Conservation (phyloP, 805 yeast species). For the Saccharomycopsis olivae region DNA sequence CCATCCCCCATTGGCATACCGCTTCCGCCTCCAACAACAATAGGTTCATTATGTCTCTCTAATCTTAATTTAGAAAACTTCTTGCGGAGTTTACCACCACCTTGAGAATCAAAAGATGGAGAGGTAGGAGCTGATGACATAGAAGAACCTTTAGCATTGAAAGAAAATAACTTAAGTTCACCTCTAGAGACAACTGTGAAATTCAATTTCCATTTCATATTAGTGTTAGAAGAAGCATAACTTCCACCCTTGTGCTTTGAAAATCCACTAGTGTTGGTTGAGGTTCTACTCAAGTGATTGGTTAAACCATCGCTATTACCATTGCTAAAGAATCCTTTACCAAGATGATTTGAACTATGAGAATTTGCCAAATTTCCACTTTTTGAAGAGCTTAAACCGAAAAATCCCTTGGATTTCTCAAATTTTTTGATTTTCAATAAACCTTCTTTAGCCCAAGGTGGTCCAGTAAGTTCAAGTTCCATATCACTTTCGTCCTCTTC, state of each 20-base stretch:
- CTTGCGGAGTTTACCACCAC: constrained; percentile 11
- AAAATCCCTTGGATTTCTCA: constrained; percentile 14
- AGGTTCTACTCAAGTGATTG: constrained; percentile 4
- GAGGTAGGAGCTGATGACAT: constrained; percentile 18
- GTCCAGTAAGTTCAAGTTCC: constrained; percentile 54
- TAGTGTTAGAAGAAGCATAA: constrained; percentile 1
- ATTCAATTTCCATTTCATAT: constrained; percentile 33
- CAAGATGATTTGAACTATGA: constrained; percentile 4
- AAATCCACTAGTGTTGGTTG: constrained; percentile 19
- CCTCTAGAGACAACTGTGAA: constrained; percentile 65
- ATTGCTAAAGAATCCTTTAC: constrained; percentile 9
- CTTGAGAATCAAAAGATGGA: background rate
- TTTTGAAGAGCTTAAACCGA: constrained; percentile 3
- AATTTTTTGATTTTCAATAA: constrained; percentile 29
- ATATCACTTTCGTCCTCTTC: constrained; percentile 41
- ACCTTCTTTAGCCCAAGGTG: constrained; percentile 76
- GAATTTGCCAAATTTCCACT: constrained; percentile 2
- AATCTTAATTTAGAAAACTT: constrained; percentile 16
- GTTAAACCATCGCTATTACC: constrained; percentile 2
- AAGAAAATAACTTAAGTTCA: constrained; percentile 47
- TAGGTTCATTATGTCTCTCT: constrained; percentile 9
- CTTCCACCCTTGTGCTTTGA: constrained; percentile 14
- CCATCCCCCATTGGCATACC: constrained; percentile 17
- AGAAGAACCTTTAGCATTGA: constrained; percentile 23
- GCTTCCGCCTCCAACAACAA: constrained; percentile 22